Evolutionary conservation across 441 rosid species (phyloP).

Genomic region (Adansonia grandidieri): DNA sequence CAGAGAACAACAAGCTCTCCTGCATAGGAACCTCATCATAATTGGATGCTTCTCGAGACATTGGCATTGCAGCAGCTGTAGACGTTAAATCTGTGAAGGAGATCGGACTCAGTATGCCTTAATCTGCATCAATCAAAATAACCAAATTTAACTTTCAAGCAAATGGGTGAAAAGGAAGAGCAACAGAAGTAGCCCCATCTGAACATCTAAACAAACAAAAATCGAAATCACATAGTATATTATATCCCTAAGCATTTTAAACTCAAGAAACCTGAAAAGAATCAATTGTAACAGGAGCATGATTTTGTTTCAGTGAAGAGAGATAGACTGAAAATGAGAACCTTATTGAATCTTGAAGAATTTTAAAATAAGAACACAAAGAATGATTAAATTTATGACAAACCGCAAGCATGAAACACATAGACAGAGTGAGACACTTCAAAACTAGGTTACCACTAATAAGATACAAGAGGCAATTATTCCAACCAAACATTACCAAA

Average conservation of each 20-base stretch:
- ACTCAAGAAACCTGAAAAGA: neutral
- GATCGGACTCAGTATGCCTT: slow-evolving; percentile 22
- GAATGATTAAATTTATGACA: slow-evolving; percentile 16
- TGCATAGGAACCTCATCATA: slow-evolving; percentile 84
- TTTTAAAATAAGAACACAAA: slow-evolving; percentile 15
- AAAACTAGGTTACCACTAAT: slow-evolving; percentile 22
- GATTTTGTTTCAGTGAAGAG: too few species aligned
- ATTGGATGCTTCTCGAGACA: slow-evolving; percentile 65
- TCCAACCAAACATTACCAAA: slow-evolving; percentile 21
- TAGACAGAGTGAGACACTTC: slow-evolving; percentile 21
- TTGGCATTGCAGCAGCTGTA: slow-evolving; percentile 51
- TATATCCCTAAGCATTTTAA: slow-evolving; percentile 13
- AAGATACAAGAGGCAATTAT: slow-evolving; percentile 28
- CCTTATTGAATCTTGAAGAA: neutral
- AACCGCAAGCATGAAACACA: slow-evolving; percentile 19
- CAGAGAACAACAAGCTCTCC: slow-evolving; percentile 87
- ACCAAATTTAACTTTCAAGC: slow-evolving; percentile 27
- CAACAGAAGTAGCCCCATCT: neutral
- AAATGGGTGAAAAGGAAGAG: neutral
- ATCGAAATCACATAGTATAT: neutral
- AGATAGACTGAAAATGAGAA: neutral
- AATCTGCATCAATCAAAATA: slow-evolving; percentile 36
- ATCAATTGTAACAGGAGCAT: neutral
- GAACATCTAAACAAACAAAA: neutral
- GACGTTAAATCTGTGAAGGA: slow-evolving; percentile 56